phyloP scores from a whole-genome alignment of 176 grass and related monocot species.

The Oryza meyeriana region DNA sequence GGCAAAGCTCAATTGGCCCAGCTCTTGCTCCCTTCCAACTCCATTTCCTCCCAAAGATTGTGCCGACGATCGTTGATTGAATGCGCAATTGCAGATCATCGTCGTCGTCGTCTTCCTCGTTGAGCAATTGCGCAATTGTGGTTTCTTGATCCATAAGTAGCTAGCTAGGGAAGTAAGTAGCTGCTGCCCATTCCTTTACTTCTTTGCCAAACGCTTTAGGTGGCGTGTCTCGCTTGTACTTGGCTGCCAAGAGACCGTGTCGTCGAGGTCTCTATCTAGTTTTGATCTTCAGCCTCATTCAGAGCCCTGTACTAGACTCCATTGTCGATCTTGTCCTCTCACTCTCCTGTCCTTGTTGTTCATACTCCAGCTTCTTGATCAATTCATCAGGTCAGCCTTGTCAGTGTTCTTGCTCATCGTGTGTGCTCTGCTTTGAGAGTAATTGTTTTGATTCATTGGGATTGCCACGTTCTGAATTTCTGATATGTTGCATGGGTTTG shows the following conservation, averaged over 20 bases:
- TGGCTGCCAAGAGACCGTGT: slow-evolving; percentile 43
- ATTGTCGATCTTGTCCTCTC: slow-evolving; percentile 10
- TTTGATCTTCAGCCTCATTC: not conserved
- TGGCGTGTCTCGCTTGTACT: slow-evolving; percentile 40
- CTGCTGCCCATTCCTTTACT: slow-evolving; percentile 70
- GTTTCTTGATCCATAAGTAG: slow-evolving; percentile 41
- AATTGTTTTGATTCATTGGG: not conserved
- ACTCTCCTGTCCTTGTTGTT: not conserved
- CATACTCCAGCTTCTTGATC: not conserved
- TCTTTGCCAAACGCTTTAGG: slow-evolving; percentile 67
- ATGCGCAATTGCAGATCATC: not conserved
- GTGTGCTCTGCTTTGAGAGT: not conserved
- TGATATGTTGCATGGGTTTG: not conserved
- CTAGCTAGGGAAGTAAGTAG: too few species aligned
- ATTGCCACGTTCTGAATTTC: not conserved
- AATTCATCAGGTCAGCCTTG: slow-evolving; percentile 16
- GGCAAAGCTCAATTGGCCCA: not conserved
- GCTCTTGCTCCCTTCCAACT: slow-evolving; percentile 11
- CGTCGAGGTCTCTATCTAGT: not conserved
- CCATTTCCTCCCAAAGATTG: not conserved
- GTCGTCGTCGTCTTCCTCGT: too few species aligned
- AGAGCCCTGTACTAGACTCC: slow-evolving; percentile 22
- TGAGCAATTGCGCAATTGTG: too few species aligned
- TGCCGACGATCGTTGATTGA: not conserved
- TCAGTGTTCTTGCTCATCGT: not conserved